Conservation (phyloP, 768 basidiomycete genomes). For the Sarcomyxa edulis region DNA sequence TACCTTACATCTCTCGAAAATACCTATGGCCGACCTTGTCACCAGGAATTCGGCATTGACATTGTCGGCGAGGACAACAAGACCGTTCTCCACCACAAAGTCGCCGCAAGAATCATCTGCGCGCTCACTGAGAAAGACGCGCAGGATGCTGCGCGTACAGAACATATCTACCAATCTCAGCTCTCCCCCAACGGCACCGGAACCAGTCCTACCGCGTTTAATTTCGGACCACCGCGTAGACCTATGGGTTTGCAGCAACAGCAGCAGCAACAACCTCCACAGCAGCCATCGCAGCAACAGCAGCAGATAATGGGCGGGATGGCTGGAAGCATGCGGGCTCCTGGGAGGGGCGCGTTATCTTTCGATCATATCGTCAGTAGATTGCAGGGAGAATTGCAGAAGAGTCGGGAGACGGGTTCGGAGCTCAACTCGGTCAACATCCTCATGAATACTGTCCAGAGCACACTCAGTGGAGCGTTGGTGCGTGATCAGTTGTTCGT, state of each 20-base stretch:
- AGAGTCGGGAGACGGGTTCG: constrained; percentile 87
- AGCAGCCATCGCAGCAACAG: constrained; percentile 53
- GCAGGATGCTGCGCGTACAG: constrained; percentile 63
- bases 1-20: constrained; percentile 2
- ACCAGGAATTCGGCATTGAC: constrained; percentile 97
- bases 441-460: constrained; percentile 87
- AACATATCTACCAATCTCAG: constrained; percentile 61
- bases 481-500: constrained; percentile 37
- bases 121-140: constrained; percentile 85
- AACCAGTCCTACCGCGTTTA: constrained; percentile 33
- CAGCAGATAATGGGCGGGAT: constrained; percentile 75
- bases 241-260: constrained; percentile 12
- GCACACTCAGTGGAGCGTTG: constrained; percentile 79
- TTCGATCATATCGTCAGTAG: constrained; percentile 90
- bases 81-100: constrained; percentile 97
- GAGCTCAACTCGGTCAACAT: constrained; percentile 76
- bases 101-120: constrained; percentile 90
- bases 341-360: constrained; percentile 63
- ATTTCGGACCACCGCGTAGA: constrained; percentile 20
- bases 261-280: constrained; percentile 49
- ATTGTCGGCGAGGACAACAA: constrained; percentile 98
- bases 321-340: constrained; percentile 64
- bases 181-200: constrained; percentile 43
- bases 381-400: constrained; percentile 90
- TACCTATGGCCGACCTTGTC: constrained; percentile 3